phyloP scores from a whole-genome alignment of 139 green algal species.

The Raphidocelis subcapitata region DNA sequence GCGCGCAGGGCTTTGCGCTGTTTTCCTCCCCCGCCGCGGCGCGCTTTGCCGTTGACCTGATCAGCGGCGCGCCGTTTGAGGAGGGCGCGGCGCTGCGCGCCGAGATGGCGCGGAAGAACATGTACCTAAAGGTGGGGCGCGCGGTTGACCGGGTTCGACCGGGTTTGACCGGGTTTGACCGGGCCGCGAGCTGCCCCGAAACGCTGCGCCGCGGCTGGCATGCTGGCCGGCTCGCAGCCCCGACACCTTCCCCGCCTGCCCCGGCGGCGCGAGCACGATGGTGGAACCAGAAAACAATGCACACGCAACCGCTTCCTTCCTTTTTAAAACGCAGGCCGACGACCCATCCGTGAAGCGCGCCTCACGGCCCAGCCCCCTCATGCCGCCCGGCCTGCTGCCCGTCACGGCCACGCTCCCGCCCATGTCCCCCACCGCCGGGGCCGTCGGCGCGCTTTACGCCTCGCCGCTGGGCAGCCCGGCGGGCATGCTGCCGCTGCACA shows the following conservation, averaged over 20 bases:
- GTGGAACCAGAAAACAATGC: too few relatives aligned
- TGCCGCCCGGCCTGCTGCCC: too few relatives aligned
- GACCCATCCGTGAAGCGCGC: slow-evolving; percentile 27
- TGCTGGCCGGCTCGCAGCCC: too few relatives aligned
- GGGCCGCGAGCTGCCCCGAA: too few relatives aligned
- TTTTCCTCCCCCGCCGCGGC: slow-evolving; percentile 55
- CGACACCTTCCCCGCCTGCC: too few relatives aligned
- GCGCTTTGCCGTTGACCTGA: slow-evolving; percentile 47
- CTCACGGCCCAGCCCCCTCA: slow-evolving; percentile 7
- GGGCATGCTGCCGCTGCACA: neutral
- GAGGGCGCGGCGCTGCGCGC: slow-evolving; percentile 61
- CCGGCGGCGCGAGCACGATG: too few relatives aligned
- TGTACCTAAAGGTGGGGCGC: slow-evolving; percentile 68
- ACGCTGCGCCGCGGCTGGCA: too few relatives aligned
- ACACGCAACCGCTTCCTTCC: neutral
- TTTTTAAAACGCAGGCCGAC: slow-evolving; percentile 19
- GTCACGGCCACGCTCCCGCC: too few relatives aligned
- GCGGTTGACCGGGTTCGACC: too few relatives aligned
- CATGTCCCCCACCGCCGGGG: too few relatives aligned
- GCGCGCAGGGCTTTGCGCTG: slow-evolving; percentile 84
- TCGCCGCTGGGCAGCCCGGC: slow-evolving; percentile 3
- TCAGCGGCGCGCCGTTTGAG: slow-evolving; percentile 72
- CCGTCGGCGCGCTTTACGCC: too few relatives aligned
- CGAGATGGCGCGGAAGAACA: slow-evolving; percentile 91
- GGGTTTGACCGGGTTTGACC: too few relatives aligned